A percentile compares a stretch with the other conserved stretches of the same genome.
These are phyloP conservation scores for Lactifluus rugatus DNA, from an alignment of 768 basidiomycete genomes.

Conservation along the genomic window DNA sequence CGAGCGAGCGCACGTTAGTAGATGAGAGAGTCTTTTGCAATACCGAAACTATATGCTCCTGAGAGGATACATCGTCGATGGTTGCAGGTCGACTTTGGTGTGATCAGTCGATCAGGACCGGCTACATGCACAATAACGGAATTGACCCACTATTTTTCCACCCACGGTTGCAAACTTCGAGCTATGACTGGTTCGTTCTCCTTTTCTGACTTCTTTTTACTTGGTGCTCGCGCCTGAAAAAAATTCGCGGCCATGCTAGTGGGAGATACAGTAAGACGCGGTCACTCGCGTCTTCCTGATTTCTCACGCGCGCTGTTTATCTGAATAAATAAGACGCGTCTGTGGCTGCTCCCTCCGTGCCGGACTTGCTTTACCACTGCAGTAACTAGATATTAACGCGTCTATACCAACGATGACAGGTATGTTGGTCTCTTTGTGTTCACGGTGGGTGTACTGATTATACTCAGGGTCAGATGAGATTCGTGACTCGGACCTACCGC, in stretches of 20 bases:
- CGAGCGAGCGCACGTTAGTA: constrained; percentile 58
- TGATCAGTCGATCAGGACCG: not conserved
- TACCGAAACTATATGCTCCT: constrained; percentile 93
- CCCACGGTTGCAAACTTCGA: constrained; percentile 80
- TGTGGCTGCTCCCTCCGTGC: not conserved
- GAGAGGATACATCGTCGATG: constrained; percentile 94
- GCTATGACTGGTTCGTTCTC: constrained; percentile 33
- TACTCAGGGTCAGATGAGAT: not conserved
- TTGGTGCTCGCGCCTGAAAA: constrained; percentile 36
- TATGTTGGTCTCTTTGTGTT: not conserved
- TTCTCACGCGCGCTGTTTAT: no score
- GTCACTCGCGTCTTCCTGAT: no score
- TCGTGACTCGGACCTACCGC: not conserved
- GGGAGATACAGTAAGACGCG: not conserved
- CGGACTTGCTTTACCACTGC: not conserved
- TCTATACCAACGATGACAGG: constrained; percentile 1
- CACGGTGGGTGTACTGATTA: not conserved
- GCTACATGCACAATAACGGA: not conserved
- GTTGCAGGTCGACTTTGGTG: constrained; percentile 80
- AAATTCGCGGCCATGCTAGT: constrained; percentile 44
- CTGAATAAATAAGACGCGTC: no score
- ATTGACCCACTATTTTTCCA: constrained; percentile 85
- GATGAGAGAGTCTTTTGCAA: constrained; percentile 84
- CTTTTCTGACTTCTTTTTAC: constrained; percentile 19
- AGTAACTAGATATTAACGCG: constrained; percentile 4